These are phyloP conservation scores for Closterium sp. DNA, from an alignment of 139 green algal species.

Conservation along the genomic window DNA sequence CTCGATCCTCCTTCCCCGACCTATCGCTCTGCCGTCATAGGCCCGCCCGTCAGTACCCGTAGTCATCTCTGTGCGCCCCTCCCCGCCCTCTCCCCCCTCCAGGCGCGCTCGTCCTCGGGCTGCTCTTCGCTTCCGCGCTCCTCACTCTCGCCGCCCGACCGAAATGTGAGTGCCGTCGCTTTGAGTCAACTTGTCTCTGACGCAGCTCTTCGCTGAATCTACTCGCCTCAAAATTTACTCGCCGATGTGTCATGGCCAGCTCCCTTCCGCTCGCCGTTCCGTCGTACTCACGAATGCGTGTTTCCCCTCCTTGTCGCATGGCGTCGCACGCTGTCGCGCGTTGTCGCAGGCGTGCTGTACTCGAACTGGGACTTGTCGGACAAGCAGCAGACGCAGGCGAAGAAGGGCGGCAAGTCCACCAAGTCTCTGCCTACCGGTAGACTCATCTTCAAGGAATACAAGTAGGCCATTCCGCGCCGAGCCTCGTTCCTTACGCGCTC, in stretches of 20 bases:
- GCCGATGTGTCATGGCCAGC: no score
- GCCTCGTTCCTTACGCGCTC: no score
- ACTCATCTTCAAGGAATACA: background rate
- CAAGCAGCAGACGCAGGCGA: background rate
- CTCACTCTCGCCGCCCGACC: background rate
- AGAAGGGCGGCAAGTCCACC: background rate
- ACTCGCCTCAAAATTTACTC: no score
- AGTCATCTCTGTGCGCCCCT: background rate
- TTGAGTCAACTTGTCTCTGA: no score
- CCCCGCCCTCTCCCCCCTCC: no score
- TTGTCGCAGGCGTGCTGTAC: no score
- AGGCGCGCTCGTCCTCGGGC: background rate
- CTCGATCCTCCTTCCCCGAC: no score
- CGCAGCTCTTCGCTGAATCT: no score
- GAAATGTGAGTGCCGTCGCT: no score
- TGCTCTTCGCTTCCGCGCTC: background rate
- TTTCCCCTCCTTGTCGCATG: background rate
- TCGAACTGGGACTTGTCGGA: background rate
- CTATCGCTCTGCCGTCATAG: background rate
- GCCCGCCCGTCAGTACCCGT: background rate
- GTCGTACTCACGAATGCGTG: background rate
- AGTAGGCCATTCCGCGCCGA: background rate
- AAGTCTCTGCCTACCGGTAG: background rate
- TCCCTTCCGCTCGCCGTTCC: no score
- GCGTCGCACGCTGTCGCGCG: no score